These are phyloP conservation scores for Trypanosoma vivax DNA, from an alignment of 208 protist species.

Conservation along the genomic window DNA sequence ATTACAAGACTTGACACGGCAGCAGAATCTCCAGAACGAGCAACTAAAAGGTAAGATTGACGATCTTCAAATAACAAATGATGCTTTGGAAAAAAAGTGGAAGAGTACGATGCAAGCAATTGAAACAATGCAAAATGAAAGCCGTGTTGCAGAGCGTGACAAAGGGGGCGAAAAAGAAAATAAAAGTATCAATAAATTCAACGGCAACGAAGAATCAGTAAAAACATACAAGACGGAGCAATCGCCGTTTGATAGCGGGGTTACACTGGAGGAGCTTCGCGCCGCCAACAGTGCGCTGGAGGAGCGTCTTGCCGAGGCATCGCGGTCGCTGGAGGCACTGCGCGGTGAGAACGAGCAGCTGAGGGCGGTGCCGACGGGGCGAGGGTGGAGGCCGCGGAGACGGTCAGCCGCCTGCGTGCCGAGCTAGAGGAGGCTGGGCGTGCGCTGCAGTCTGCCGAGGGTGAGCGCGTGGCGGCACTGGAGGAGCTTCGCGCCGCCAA, in stretches of 20 bases:
- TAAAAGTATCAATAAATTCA: not conserved
- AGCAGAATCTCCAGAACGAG: not conserved
- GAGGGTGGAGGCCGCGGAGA: not conserved
- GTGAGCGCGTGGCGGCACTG: not conserved
- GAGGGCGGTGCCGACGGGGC: not conserved
- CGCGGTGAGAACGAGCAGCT: not conserved
- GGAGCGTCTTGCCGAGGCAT: not conserved
- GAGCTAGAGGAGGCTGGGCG: not conserved
- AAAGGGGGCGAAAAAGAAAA: too few species aligned
- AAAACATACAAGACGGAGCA: not conserved
- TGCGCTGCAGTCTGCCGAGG: not conserved
- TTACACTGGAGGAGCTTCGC: too few species aligned
- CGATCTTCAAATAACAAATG: slow-evolving; percentile 1
- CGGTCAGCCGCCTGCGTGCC: not conserved
- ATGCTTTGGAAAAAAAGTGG: too few species aligned
- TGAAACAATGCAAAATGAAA: too few species aligned
- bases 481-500: not conserved
- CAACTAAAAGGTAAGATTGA: slow-evolving; percentile 11
- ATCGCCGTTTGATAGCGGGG: not conserved
- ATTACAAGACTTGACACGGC: slow-evolving; percentile 4
- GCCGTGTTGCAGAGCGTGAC: too few species aligned
- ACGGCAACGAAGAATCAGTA: not conserved
- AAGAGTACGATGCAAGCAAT: too few species aligned
- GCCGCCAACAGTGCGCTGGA: not conserved
- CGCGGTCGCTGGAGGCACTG: not conserved